A percentile compares a stretch with the other conserved stretches of the same genome.
Evolutionary conservation across 371 early-diverging fungal genomes (phyloP).

Genomic region (Mucor lusitanicus): DNA sequence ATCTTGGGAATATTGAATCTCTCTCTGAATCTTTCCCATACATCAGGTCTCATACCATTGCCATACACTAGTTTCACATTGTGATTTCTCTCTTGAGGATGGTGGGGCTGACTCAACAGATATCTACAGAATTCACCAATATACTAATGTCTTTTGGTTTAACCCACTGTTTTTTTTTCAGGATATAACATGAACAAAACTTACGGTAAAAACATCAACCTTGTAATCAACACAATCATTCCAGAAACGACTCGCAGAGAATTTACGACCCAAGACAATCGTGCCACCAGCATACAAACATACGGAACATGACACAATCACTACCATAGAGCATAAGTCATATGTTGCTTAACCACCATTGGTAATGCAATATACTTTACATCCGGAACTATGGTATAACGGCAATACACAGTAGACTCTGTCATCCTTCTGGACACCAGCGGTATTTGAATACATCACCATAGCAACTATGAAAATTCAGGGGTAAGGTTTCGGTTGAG

Average conservation of each 20-base stretch:
- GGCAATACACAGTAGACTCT: constrained; percentile 54
- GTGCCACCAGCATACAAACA: constrained; percentile 39
- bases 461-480: constrained; percentile 14
- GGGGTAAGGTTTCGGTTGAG: not conserved
- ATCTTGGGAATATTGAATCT: constrained; percentile 53
- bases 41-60: constrained; percentile 72
- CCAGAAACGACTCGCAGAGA: constrained; percentile 53
- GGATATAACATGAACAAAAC: not conserved
- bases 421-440: constrained; percentile 21
- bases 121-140: constrained; percentile 77
- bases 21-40: constrained; percentile 61
- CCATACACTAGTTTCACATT: constrained; percentile 58
- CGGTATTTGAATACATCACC: constrained; percentile 15
- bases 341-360: not conserved
- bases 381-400: constrained; percentile 54
- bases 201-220: constrained; percentile 41
- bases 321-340: constrained; percentile 6
- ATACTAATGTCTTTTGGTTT: constrained; percentile 31
- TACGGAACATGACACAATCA: constrained; percentile 34
- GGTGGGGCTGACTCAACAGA: constrained; percentile 50
- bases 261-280: constrained; percentile 48
- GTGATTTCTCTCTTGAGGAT: constrained; percentile 52
- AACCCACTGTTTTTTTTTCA: not conserved
- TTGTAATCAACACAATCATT: constrained; percentile 48
- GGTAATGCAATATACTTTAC: constrained; percentile 20